phyloP scores from a whole-genome alignment of 2,329 filamentous ascomycete species.

The Drechslerella stenobrocha region DNA sequence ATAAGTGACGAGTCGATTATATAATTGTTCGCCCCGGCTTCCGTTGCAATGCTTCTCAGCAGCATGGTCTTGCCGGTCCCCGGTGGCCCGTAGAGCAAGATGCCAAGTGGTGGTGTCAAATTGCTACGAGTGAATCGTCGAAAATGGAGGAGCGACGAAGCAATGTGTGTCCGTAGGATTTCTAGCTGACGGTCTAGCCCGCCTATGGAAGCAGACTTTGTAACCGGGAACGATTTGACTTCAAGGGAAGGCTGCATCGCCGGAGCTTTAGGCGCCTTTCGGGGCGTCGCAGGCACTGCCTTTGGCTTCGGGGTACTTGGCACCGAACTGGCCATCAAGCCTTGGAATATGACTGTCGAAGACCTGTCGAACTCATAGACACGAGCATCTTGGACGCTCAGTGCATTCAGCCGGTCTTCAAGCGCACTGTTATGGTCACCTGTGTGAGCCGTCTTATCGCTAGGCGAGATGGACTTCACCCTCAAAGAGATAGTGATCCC shows the following conservation, averaged over 20 bases:
- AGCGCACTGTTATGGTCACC: neutral
- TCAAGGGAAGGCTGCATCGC: constrained; percentile 15
- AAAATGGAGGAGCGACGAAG: constrained; percentile 51
- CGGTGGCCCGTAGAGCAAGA: constrained; percentile 53
- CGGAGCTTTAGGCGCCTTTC: constrained; percentile 13
- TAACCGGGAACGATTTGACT: constrained; percentile 32
- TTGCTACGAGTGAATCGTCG: constrained; percentile 51
- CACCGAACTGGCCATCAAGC: constrained; percentile 19
- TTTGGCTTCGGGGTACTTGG: constrained; percentile 37
- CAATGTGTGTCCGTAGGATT: constrained; percentile 50
- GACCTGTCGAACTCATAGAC: constrained; percentile 31
- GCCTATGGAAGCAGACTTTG: constrained; percentile 51
- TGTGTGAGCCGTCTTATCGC: constrained; percentile 11
- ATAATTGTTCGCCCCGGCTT: constrained; percentile 51
- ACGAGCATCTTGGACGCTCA: constrained; percentile 26
- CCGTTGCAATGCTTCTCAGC: constrained; percentile 52
- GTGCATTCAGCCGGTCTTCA: constrained; percentile 12
- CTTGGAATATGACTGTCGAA: constrained; percentile 47
- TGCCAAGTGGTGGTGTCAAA: constrained; percentile 52
- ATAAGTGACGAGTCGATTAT: constrained; percentile 51
- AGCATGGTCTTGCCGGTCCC: constrained; percentile 53
- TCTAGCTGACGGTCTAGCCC: constrained; percentile 50
- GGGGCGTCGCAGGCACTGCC: constrained; percentile 11
- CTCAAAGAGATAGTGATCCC: constrained; percentile 22
- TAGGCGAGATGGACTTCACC: constrained; percentile 23